Percentiles rank a stretch among this genome's conserved stretches.
Evolutionary conservation across 192 early-diverging fungal species (phyloP).

Genomic region (Backusella sp.): DNA sequence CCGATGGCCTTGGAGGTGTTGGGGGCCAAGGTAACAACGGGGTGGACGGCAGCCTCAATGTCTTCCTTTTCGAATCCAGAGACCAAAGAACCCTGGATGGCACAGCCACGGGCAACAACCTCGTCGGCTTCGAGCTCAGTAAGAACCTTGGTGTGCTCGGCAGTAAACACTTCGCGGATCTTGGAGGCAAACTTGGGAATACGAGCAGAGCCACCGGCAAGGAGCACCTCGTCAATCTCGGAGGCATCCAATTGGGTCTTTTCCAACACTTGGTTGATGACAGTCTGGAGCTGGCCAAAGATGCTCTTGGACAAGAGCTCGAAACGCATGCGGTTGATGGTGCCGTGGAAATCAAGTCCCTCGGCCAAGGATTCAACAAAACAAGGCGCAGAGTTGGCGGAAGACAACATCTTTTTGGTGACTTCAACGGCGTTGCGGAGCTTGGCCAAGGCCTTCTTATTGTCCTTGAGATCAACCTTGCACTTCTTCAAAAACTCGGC

Average conservation of each 20-base stretch:
- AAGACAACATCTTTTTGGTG: slow-evolving; percentile 89
- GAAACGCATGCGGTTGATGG: slow-evolving; percentile 84
- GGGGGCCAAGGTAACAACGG: slow-evolving; percentile 50
- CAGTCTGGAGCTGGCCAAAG: slow-evolving; percentile 66
- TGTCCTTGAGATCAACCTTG: slow-evolving; percentile 74
- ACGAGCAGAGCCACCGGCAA: slow-evolving; percentile 85
- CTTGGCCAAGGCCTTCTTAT: slow-evolving; percentile 80
- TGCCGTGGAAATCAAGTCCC: slow-evolving; percentile 86
- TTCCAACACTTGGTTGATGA: slow-evolving; percentile 65
- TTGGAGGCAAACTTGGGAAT: slow-evolving; percentile 84
- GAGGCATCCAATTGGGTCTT: slow-evolving; percentile 64
- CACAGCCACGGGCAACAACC: slow-evolving; percentile 87
- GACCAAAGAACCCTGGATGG: slow-evolving; percentile 82
- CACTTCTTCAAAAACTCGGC: slow-evolving; percentile 88
- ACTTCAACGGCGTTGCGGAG: slow-evolving; percentile 80
- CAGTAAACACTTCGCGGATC: slow-evolving; percentile 70
- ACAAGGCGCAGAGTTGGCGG: slow-evolving; percentile 81
- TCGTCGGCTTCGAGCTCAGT: slow-evolving; percentile 92
- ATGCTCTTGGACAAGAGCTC: slow-evolving; percentile 82
- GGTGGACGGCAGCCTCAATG: slow-evolving; percentile 50
- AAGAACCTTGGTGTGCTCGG: slow-evolving; percentile 62
- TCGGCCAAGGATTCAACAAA: slow-evolving; percentile 90
- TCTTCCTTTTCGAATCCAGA: slow-evolving; percentile 62
- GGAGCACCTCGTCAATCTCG: slow-evolving; percentile 83
- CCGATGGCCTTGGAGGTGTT: slow-evolving; percentile 78